Base-by-base conservation (phyloP, 2,329 filamentous ascomycete genomes). In the Xylaria sp. region DNA sequence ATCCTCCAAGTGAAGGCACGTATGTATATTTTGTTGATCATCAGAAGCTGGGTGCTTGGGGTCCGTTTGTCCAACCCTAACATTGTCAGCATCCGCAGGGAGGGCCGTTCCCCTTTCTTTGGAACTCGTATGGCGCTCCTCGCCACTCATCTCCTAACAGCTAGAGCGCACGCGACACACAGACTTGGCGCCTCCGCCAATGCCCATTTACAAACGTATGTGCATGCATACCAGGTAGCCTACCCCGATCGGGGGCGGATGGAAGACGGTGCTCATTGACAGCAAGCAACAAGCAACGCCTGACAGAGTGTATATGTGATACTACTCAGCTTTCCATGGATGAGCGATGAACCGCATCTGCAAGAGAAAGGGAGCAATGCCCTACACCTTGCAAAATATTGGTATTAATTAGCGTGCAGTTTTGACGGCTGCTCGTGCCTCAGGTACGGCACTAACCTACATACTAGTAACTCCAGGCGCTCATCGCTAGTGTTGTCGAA, bases 11-110 rank as follows among this genome's bases (percentile, higher is more conserved):
- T 41, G 13, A n/a, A 56, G 46, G 18, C 44, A 37, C 44, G 50
- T 37, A 55, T 10, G 34, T 37, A 37, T 37, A 2, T 37, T 37
- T 37, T 50, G 50, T 48, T 20, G 37, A 63, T 56, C 34, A 51
- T 58, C 37, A 25, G 54, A 41, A 51, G 41, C 39, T 60, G 65
- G 67, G 25, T 63, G 62, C 28, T 76, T 74, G 74, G 74, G 74
- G 75, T 74, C 75, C 55, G 65, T 74, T 69, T 62, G 61, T 66
- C 44, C 41, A 63, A 46, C 60, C 48, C 48, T 44, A 41, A 34
- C 31, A 61, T 37, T 55, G 37, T 66, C 52, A 61, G 63, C 57
- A 41, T 50, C 46, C 37, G 28, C 28, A 28, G 28, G 28, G 61
- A 57, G 18, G 25, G n/a, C 18, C 28, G 44, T 28, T 54, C 23